Percentiles rank a stretch among this genome's conserved stretches.
phyloP scores from a whole-genome alignment of 768 basidiomycete species.

The Lactarius hatsudake region DNA sequence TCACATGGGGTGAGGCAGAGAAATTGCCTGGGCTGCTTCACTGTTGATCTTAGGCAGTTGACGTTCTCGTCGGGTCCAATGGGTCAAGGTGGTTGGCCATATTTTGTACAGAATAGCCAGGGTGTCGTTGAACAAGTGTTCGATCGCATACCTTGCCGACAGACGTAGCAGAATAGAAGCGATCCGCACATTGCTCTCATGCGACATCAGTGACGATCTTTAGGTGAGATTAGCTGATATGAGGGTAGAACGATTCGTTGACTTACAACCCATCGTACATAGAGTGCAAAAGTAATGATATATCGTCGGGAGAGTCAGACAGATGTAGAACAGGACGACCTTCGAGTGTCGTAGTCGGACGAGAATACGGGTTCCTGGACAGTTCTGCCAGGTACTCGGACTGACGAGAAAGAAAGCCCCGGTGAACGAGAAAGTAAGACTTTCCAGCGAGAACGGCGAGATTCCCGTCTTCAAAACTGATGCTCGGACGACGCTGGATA shows the following conservation, averaged over 20 bases:
- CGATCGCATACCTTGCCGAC: conserved; percentile 61
- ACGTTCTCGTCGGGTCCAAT: conserved; percentile 70
- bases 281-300: conserved; percentile 57
- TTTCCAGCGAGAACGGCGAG: conserved; percentile 56
- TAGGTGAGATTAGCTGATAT: background rate
- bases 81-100: conserved; percentile 61
- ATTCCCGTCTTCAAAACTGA: conserved; percentile 71
- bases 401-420: conserved; percentile 61
- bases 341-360: conserved; percentile 42
- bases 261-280: conserved; percentile 73
- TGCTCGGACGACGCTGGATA: conserved; percentile 43
- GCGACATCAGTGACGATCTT: conserved; percentile 34
- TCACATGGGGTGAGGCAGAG: conserved; percentile 68
- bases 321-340: conserved; percentile 55
- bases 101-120: conserved; percentile 48
- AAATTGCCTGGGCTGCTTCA: conserved; percentile 52
- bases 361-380: conserved; percentile 34
- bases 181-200: conserved; percentile 49
- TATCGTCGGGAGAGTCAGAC: conserved; percentile 53
- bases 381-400: conserved; percentile 49
- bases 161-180: conserved; percentile 59
- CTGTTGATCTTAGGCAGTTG: conserved; percentile 49
- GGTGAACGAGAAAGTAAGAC: conserved; percentile 68
- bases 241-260: background rate
- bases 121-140: conserved; percentile 54